Evolutionary conservation across 306 rosid species (phyloP).

Genomic region (Cyamopsis tetragonoloba): DNA sequence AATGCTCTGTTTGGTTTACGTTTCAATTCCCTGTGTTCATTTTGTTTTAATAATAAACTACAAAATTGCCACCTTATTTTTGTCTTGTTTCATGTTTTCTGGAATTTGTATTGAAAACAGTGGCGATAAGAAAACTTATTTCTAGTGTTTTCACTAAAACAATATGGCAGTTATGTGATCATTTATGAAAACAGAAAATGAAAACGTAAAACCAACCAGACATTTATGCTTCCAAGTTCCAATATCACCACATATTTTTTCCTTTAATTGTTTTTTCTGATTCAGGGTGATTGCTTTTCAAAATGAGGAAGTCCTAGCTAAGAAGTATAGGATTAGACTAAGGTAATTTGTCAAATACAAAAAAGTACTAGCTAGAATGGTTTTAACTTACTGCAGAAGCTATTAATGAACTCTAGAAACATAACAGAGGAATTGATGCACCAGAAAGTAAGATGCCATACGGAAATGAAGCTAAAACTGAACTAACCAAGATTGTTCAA

Average conservation of each 20-base stretch:
- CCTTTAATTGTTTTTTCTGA: neutral
- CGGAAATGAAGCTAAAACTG: conserved; percentile 75
- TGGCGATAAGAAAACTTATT: no score
- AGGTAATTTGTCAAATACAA: conserved; percentile 59
- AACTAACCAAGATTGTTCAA: conserved; percentile 53
- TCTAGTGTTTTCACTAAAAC: no score
- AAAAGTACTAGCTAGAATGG: neutral
- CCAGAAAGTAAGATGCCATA: conserved; percentile 85
- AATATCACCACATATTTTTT: neutral
- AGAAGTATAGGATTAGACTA: conserved; percentile 74
- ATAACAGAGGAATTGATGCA: conserved; percentile 85
- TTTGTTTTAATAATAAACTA: no score
- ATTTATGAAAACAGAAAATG: no score
- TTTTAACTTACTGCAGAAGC: neutral
- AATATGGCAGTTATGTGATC: no score
- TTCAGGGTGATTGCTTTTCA: conserved; percentile 52
- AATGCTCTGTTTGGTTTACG: no score
- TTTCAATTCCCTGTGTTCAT: no score
- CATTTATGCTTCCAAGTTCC: neutral
- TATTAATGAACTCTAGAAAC: neutral
- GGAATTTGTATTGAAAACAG: no score
- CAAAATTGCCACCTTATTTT: no score
- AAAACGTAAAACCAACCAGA: no score
- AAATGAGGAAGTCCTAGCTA: conserved; percentile 64
- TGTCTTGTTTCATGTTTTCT: no score